phyloP scores from a whole-genome alignment of 2,329 filamentous ascomycete species.

The Cladosporium velox region DNA sequence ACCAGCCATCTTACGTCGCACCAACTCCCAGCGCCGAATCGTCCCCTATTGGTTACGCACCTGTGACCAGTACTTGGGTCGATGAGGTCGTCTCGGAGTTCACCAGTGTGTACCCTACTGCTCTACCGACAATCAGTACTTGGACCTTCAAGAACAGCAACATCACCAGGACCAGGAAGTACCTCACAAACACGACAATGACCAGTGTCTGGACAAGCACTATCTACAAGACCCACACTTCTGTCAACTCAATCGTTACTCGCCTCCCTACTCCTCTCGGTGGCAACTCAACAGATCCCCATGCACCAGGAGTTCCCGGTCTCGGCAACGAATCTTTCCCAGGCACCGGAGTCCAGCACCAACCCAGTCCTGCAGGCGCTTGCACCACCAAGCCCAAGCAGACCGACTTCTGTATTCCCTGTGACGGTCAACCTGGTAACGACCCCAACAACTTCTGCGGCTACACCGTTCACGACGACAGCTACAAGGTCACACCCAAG shows the following conservation, averaged over 20 bases:
- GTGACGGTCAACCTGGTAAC: constrained; percentile 36
- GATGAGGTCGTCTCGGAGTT: constrained; percentile 14
- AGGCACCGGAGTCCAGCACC: constrained; percentile 6
- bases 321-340: not conserved
- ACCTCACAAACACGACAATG: constrained; percentile 15
- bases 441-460: constrained; percentile 36
- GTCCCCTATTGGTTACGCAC: not conserved
- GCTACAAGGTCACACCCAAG: constrained; percentile 41
- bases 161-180: constrained; percentile 17
- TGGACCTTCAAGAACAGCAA: constrained; percentile 20
- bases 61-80: constrained; percentile 6
- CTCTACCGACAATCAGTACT: constrained; percentile 1
- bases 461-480: constrained; percentile 39
- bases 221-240: not conserved
- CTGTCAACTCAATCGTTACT: not conserved
- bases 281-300: not conserved
- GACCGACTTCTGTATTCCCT: constrained; percentile 28
- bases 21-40: not conserved
- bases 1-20: not conserved
- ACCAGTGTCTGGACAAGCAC: constrained; percentile 15
- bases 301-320: not conserved
- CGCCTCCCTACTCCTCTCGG: constrained; percentile 9
- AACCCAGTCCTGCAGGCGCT: not conserved
- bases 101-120: constrained; percentile 15
- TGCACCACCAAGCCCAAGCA: constrained; percentile 12